phyloP scores from a whole-genome alignment of 1,284 basidiomycete species.

The Naganishia sp. region DNA sequence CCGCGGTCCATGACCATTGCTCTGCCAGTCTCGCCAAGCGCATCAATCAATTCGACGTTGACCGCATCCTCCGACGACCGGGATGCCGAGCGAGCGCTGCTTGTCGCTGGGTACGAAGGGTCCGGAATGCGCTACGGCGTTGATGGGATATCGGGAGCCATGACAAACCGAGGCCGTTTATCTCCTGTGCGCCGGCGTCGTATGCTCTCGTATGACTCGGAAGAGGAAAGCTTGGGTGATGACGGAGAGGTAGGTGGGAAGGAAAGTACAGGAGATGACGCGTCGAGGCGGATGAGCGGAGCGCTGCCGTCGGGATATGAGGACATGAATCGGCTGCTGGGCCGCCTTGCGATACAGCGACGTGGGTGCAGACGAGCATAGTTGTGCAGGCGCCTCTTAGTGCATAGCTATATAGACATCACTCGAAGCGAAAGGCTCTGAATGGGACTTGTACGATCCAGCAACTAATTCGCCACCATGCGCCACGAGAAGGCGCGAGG shows the following conservation, averaged over 20 bases:
- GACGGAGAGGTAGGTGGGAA: neutral
- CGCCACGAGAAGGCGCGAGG: too few species aligned
- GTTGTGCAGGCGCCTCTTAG: neutral
- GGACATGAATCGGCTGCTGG: constrained; percentile 21
- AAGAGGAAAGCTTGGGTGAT: neutral
- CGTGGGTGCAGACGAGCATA: constrained; percentile 1
- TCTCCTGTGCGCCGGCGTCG: too few species aligned
- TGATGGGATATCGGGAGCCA: too few species aligned
- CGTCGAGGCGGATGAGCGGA: neutral
- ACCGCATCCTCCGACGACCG: too few species aligned
- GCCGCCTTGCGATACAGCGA: constrained; percentile 5
- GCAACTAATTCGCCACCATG: neutral
- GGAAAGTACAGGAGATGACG: neutral
- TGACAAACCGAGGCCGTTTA: too few species aligned
- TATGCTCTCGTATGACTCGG: neutral
- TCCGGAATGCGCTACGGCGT: neutral
- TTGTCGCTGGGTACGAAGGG: neutral
- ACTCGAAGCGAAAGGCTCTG: too few species aligned
- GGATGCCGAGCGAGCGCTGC: neutral
- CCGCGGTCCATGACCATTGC: too few species aligned
- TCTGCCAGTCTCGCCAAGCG: too few species aligned
- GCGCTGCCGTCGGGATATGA: neutral
- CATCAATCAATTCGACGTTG: too few species aligned
- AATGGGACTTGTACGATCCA: too few species aligned
- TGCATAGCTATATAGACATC: too few species aligned